A percentile compares a stretch with the other conserved stretches of the same genome.
Evolutionary conservation across 108 stramenopile species (phyloP).

Genomic region (Thalassiosira profunda): DNA sequence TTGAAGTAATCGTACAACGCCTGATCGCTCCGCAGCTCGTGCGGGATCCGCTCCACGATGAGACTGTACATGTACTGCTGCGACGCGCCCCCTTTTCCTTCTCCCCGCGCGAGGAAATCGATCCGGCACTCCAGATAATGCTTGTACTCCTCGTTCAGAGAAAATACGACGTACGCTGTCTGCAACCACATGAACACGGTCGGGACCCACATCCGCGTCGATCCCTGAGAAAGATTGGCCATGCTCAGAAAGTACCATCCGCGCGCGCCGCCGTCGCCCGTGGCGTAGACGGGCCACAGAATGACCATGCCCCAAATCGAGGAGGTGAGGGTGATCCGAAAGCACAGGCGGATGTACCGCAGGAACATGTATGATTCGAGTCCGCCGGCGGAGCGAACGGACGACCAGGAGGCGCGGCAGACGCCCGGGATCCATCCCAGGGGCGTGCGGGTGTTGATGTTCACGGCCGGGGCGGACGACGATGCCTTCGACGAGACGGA

Average conservation of each 20-base stretch:
- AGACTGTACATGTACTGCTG: slow-evolving; percentile 85
- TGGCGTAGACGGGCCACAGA: slow-evolving; percentile 57
- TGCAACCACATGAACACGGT: slow-evolving; percentile 56
- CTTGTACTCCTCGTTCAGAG: slow-evolving; percentile 67
- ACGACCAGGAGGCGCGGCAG: slow-evolving; percentile 67
- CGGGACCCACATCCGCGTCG: slow-evolving; percentile 52
- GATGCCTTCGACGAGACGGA: not conserved
- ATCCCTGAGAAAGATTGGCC: slow-evolving; percentile 57
- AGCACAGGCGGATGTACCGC: slow-evolving; percentile 63
- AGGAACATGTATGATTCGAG: slow-evolving; percentile 78
- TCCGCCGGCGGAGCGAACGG: slow-evolving; percentile 65
- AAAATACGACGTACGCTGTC: slow-evolving; percentile 56
- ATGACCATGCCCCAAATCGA: slow-evolving; percentile 63
- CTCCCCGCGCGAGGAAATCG: slow-evolving; percentile 72
- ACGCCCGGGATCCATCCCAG: slow-evolving; percentile 81
- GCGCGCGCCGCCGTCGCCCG: slow-evolving; percentile 42
- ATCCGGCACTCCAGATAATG: slow-evolving; percentile 65
- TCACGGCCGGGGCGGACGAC: slow-evolving; percentile 12
- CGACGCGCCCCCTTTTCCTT: slow-evolving; percentile 55
- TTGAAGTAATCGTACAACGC: slow-evolving; percentile 90
- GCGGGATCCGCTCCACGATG: slow-evolving; percentile 90
- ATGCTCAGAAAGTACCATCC: slow-evolving; percentile 64
- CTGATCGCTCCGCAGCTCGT: slow-evolving; percentile 79
- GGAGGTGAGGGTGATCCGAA: slow-evolving; percentile 55
- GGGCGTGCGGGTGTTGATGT: slow-evolving; percentile 39